Evolutionary conservation across 352 stramenopile genomes (phyloP).

Genomic region (Globisporangium acanthophoron): DNA sequence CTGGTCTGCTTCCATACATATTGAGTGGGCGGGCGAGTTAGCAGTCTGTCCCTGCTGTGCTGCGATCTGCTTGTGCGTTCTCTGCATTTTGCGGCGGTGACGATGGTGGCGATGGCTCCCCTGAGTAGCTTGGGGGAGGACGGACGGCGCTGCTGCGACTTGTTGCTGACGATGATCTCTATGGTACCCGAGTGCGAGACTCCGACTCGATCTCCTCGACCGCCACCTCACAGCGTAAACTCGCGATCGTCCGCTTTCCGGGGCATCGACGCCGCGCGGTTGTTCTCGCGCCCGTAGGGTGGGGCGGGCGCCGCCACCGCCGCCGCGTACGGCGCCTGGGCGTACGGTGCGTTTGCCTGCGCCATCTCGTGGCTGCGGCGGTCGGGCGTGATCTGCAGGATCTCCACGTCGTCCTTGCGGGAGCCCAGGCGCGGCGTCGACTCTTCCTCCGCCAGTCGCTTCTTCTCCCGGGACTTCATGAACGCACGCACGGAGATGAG

Average conservation of each 20-base stretch:
- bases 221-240: conserved; percentile 16
- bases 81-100: no score
- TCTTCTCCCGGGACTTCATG: conserved; percentile 33
- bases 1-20: no score
- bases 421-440: conserved; percentile 11
- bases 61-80: no score
- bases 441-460: conserved; percentile 10
- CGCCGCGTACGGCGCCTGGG: neutral
- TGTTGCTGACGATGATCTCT: conserved; percentile 1
- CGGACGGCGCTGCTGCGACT: neutral
- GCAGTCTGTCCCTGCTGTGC: no score
- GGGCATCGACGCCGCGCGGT: conserved; percentile 7
- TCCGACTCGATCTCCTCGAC: neutral
- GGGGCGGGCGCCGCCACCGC: neutral
- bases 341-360: conserved; percentile 3
- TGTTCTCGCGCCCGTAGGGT: conserved; percentile 12
- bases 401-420: conserved; percentile 18
- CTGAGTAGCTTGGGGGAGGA: neutral
- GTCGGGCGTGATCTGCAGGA: conserved; percentile 18
- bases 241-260: conserved; percentile 14
- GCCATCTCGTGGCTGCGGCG: conserved; percentile 12
- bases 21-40: no score
- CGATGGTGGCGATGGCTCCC: no score
- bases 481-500: conserved; percentile 49
- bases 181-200: conserved; percentile 1